Evolutionary conservation across 345 rosid species (phyloP).

Genomic region (Gossypioides kirkii): DNA sequence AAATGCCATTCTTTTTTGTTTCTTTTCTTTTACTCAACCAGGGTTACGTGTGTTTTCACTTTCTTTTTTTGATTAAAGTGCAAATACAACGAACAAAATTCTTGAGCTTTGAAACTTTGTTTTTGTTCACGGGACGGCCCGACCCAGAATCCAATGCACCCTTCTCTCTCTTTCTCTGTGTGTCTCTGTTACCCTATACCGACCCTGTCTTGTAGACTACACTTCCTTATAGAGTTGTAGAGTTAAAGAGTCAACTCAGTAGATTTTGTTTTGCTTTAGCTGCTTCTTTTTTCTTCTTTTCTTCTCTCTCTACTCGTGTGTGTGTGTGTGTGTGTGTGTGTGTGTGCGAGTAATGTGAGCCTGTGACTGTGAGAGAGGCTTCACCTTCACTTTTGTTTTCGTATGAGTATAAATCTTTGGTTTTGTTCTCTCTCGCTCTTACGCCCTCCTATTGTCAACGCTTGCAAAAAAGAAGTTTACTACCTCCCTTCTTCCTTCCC

Average conservation of each 20-base stretch:
- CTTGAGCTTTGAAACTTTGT: slow-evolving; percentile 12
- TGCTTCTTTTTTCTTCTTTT: slow-evolving; percentile 6
- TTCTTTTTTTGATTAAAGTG: slow-evolving; percentile 40
- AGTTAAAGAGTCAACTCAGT: slow-evolving; percentile 13
- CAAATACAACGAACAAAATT: background rate
- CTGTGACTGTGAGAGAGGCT: background rate
- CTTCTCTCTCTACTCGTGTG: slow-evolving; percentile 5
- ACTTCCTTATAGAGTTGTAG: background rate
- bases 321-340: background rate
- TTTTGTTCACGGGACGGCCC: slow-evolving; percentile 9
- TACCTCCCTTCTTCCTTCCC: slow-evolving; percentile 40
- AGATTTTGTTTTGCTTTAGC: background rate
- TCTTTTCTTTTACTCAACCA: slow-evolving; percentile 26
- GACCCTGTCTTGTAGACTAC: slow-evolving; percentile 5
- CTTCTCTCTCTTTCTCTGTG: background rate
- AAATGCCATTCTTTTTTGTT: background rate
- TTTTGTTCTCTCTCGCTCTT: background rate
- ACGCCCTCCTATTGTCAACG: slow-evolving; percentile 54
- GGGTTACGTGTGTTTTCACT: slow-evolving; percentile 32
- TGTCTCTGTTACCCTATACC: slow-evolving; percentile 8
- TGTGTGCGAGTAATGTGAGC: background rate
- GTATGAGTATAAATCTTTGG: background rate
- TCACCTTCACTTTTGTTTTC: slow-evolving; percentile 4
- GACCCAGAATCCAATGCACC: slow-evolving; percentile 34
- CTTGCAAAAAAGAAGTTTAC: slow-evolving; percentile 64